Conservation (phyloP, 2,329 filamentous ascomycete species). For the Aureobasidium sp. region DNA sequence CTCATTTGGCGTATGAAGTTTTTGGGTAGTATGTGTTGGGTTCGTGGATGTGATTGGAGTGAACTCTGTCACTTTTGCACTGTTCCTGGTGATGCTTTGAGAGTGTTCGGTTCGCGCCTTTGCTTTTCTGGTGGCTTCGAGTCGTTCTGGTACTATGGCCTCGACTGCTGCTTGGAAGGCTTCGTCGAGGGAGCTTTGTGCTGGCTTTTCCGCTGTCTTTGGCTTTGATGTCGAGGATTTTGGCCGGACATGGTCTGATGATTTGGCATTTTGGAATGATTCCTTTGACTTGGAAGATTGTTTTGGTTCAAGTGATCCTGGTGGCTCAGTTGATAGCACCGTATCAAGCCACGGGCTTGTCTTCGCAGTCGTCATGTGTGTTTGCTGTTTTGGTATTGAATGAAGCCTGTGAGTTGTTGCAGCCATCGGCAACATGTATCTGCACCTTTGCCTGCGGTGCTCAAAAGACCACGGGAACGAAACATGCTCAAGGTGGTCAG, state of each 20-base stretch:
- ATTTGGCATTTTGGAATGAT: not conserved
- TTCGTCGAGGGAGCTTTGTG: not conserved
- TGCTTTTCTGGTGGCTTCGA: not conserved
- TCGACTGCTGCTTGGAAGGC: not conserved
- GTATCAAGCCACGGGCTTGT: not conserved
- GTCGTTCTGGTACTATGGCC: not conserved
- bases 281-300: not conserved
- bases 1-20: too few species aligned
- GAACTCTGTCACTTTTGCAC: not conserved
- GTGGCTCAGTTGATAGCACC: not conserved
- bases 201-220: not conserved
- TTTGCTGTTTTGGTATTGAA: not conserved
- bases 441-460: not conserved
- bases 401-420: not conserved
- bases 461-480: not conserved
- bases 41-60: not conserved
- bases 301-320: not conserved
- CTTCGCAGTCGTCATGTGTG: not conserved
- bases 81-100: not conserved
- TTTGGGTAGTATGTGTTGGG: not conserved
- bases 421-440: not conserved
- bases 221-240: not conserved
- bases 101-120: not conserved
- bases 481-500: not conserved
- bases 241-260: not conserved